phyloP scores from a whole-genome alignment of 2,329 filamentous ascomycete genomes.

The Chaetomiaceae sp. region DNA sequence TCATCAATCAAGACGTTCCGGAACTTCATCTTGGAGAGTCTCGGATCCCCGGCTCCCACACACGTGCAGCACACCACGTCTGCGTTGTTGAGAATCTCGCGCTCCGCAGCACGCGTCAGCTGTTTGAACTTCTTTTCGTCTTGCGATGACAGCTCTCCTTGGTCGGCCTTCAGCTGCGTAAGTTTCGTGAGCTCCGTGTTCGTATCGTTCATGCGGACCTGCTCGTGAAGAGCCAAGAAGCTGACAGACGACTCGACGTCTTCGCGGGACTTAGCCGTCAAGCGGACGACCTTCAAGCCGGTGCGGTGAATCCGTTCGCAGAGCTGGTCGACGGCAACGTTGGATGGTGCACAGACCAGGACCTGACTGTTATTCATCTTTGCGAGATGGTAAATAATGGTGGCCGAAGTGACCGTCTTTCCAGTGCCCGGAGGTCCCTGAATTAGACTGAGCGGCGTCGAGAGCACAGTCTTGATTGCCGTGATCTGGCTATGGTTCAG shows the following conservation, averaged over 20 bases:
- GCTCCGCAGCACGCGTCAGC: slow-evolving; percentile 86
- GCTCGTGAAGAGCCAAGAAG: slow-evolving; percentile 91
- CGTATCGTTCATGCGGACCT: slow-evolving; percentile 95
- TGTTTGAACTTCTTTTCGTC: slow-evolving; percentile 99
- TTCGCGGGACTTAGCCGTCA: slow-evolving; percentile 98
- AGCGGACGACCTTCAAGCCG: slow-evolving; percentile 90
- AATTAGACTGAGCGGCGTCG: slow-evolving; percentile 90
- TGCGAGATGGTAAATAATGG: slow-evolving; percentile 95
- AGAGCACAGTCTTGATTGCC: slow-evolving; percentile 90
- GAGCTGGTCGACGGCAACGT: slow-evolving; percentile 96
- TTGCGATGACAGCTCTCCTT: slow-evolving; percentile 86
- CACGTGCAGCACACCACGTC: slow-evolving; percentile 99
- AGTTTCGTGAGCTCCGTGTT: slow-evolving; percentile 91
- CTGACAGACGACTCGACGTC: slow-evolving; percentile 98
- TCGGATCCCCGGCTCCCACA: slow-evolving; percentile 92
- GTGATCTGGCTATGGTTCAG: slow-evolving; percentile 94
- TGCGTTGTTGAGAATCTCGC: slow-evolving; percentile 89
- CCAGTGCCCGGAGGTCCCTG: slow-evolving; percentile 96
- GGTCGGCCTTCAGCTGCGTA: slow-evolving; percentile 84
- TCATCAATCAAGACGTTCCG: slow-evolving; percentile 97
- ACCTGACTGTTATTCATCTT: slow-evolving; percentile 95
- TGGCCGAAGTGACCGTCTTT: slow-evolving; percentile 97
- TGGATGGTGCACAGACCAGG: slow-evolving; percentile 93
- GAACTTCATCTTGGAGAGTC: slow-evolving; percentile 96
- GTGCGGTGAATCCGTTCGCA: slow-evolving; percentile 95